Evolutionary conservation across 2,329 filamentous ascomycete species (phyloP).

Genomic region (Aspergillus chevalieri): DNA sequence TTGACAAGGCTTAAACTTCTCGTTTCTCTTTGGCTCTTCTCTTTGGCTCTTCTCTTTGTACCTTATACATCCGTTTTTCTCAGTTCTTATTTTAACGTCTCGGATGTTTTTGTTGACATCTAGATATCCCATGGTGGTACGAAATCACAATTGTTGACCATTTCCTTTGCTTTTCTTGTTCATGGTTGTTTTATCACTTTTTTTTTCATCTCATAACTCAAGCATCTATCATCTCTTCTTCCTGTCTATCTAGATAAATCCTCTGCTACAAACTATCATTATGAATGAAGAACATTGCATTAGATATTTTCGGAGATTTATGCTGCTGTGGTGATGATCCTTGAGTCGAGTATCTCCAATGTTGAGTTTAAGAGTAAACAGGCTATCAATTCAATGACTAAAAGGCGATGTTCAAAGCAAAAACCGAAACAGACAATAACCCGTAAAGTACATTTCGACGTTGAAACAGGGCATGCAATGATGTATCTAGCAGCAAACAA

Average conservation of each 20-base stretch:
- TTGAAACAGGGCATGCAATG: constrained; percentile 9
- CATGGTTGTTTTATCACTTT: background rate
- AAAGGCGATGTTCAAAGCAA: background rate
- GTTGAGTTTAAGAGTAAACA: no score
- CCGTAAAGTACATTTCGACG: constrained; percentile 15
- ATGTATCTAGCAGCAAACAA: constrained; percentile 6
- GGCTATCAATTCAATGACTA: no score
- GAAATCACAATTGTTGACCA: background rate
- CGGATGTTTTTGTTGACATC: background rate
- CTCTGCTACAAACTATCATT: background rate
- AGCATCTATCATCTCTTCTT: background rate
- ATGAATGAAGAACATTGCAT: background rate
- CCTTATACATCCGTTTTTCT: no score
- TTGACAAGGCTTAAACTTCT: constrained; percentile 53
- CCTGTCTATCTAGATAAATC: background rate
- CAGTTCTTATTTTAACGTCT: background rate
- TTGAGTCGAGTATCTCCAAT: no score
- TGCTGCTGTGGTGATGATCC: background rate
- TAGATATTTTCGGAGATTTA: background rate
- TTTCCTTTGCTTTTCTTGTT: background rate
- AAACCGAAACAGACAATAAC: constrained; percentile 8
- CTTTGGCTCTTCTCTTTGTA: background rate
- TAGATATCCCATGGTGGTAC: background rate
- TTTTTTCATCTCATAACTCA: background rate
- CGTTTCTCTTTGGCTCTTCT: background rate